Evolutionary conservation across 129 eudicot species (phyloP).

Genomic region (Lactuca sativa): DNA sequence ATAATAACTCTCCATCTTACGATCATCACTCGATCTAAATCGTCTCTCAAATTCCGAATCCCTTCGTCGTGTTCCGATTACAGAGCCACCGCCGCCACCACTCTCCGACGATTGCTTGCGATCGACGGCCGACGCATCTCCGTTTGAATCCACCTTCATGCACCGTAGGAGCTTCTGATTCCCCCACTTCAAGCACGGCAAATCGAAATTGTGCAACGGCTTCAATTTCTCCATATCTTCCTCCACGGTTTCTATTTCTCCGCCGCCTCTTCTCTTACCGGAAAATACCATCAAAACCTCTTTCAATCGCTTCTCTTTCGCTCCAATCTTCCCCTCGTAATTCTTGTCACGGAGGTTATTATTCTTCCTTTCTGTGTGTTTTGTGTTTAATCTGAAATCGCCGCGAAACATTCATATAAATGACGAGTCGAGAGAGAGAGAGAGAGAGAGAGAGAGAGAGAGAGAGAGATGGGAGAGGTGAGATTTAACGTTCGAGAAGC

Average conservation of each 20-base stretch:
- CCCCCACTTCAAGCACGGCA: conserved; percentile 71
- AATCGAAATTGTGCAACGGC: conserved; percentile 65
- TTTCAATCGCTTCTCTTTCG: neutral
- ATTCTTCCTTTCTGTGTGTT: conserved; percentile 13
- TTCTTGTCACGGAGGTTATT: neutral
- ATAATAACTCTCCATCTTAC: conserved; percentile 14
- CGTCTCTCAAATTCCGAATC: conserved; percentile 22
- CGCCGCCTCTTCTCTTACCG: conserved; percentile 19
- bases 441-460: too few species aligned
- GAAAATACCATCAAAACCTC: conserved; percentile 29
- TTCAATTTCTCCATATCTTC: conserved; percentile 51
- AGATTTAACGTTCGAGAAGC: conserved; percentile 51
- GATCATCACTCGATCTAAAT: conserved; percentile 31
- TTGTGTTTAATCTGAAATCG: conserved; percentile 32
- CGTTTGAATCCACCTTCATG: conserved; percentile 51
- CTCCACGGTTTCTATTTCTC: conserved; percentile 5
- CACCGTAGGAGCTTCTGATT: conserved; percentile 62
- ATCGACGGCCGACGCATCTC: conserved; percentile 27
- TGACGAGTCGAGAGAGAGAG: conserved; percentile 8
- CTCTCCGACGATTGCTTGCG: conserved; percentile 31
- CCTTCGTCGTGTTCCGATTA: conserved; percentile 22
- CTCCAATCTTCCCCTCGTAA: neutral
- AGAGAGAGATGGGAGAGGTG: conserved; percentile 9
- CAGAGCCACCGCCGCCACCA: conserved; percentile 19
- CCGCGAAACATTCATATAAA: conserved; percentile 41